Percentiles rank a stretch among this genome's conserved stretches.
Conservation (phyloP, 139 green algal genomes). For the Diplosphaera chodatii region DNA sequence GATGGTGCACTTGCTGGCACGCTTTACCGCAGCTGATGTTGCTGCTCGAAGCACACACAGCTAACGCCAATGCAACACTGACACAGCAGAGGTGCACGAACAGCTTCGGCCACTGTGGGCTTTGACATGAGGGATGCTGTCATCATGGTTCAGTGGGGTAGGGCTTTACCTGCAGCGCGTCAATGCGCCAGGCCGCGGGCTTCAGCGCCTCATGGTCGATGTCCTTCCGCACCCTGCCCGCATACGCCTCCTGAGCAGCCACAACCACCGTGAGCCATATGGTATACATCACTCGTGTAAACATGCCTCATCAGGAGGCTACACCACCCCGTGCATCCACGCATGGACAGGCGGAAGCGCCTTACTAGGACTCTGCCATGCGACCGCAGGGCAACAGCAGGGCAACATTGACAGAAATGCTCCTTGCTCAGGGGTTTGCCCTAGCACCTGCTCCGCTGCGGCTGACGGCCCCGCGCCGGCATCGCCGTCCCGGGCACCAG, state of each 20-base stretch:
- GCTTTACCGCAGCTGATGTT: too few species aligned
- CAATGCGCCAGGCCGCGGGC: conserved; percentile 66
- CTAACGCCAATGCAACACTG: too few species aligned
- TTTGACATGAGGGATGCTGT: conserved; percentile 7
- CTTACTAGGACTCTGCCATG: too few species aligned
- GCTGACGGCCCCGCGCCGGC: background rate
- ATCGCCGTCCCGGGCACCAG: background rate
- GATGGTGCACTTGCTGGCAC: too few species aligned
- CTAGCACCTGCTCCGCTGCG: background rate
- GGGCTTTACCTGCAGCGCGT: conserved; percentile 13
- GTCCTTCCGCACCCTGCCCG: conserved; percentile 42
- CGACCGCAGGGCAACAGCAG: too few species aligned
- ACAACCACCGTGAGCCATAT: background rate
- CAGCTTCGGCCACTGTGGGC: background rate
- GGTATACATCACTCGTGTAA: too few species aligned
- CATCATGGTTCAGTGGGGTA: background rate
- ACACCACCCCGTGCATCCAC: too few species aligned
- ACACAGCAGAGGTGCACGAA: too few species aligned
- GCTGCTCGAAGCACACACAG: too few species aligned
- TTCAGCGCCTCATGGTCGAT: conserved; percentile 63
- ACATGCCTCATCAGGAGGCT: too few species aligned
- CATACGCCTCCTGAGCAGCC: conserved; percentile 11
- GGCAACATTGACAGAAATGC: background rate
- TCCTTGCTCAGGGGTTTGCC: background rate
- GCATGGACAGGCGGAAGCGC: too few species aligned